Conservation (phyloP, 2,329 filamentous ascomycete species). For the Fusarium torreyae region DNA sequence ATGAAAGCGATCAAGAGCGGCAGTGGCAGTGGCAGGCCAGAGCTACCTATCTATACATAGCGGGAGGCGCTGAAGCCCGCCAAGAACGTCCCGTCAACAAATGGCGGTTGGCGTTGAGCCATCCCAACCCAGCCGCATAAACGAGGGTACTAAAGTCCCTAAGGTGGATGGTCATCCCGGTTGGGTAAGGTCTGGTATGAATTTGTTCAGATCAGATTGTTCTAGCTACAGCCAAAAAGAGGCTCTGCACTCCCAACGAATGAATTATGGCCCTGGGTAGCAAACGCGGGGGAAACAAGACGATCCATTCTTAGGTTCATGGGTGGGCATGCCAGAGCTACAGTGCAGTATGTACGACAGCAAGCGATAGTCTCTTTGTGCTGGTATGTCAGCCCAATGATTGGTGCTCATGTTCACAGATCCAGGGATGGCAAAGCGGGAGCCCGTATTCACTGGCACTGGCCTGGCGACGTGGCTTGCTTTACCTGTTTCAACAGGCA, state of each 20-base stretch:
- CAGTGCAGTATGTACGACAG: background rate
- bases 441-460: slow-evolving; percentile 40
- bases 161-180: background rate
- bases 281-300: slow-evolving; percentile 26
- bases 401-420: slow-evolving; percentile 30
- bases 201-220: slow-evolving; percentile 6
- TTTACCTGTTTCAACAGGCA: slow-evolving; percentile 33
- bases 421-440: slow-evolving; percentile 13
- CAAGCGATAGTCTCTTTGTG: slow-evolving; percentile 33
- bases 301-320: slow-evolving; percentile 22
- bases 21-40: slow-evolving; percentile 15
- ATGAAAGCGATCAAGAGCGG: slow-evolving; percentile 4
- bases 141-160: slow-evolving; percentile 26
- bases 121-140: slow-evolving; percentile 26
- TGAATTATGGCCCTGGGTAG: slow-evolving; percentile 7
- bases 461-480: slow-evolving; percentile 37
- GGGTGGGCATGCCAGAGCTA: background rate
- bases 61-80: slow-evolving; percentile 32
- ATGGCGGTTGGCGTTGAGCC: slow-evolving; percentile 17
- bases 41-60: slow-evolving; percentile 41
- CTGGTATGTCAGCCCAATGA: slow-evolving; percentile 29
- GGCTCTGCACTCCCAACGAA: slow-evolving; percentile 33
- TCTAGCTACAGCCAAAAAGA: slow-evolving; percentile 34
- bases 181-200: slow-evolving; percentile 21
- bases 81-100: slow-evolving; percentile 28